Percentiles rank a stretch among this genome's conserved stretches.
Evolutionary conservation across 495 filamentous ascomycete genomes (phyloP).

Genomic region (Achaetomiella virescens): DNA sequence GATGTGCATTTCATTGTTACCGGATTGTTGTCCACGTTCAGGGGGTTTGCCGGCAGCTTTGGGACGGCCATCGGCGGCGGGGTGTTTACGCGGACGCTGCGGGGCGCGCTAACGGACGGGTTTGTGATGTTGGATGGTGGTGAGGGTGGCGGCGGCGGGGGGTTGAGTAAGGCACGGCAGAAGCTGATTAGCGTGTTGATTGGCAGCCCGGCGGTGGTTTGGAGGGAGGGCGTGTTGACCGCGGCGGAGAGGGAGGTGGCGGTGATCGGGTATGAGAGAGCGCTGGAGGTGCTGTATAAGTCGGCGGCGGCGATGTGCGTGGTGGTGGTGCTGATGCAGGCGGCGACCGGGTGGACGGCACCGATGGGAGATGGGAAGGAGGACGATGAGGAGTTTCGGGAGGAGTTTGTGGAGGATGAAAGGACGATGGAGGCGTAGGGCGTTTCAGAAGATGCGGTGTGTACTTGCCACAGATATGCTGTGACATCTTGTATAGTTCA

Average conservation of each 20-base stretch:
- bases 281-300: conserved; percentile 52
- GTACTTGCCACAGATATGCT: too few relatives aligned
- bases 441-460: too few relatives aligned
- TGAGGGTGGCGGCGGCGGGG: conserved; percentile 24
- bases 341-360: conserved; percentile 59
- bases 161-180: conserved; percentile 36
- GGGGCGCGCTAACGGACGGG: conserved; percentile 47
- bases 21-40: conserved; percentile 62
- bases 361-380: conserved; percentile 18
- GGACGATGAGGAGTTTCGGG: conserved; percentile 28
- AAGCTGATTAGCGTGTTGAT: conserved; percentile 57
- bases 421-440: conserved; percentile 28
- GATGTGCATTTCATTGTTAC: conserved; percentile 64
- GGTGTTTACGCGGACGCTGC: conserved; percentile 58
- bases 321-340: conserved; percentile 53
- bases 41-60: conserved; percentile 69
- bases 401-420: conserved; percentile 22
- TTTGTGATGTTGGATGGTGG: conserved; percentile 42
- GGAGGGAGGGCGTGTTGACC: conserved; percentile 34
- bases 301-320: conserved; percentile 50
- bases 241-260: conserved; percentile 55
- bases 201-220: conserved; percentile 61
- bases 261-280: conserved; percentile 54
- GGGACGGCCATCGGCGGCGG: conserved; percentile 73
- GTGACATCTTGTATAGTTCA: too few relatives aligned